These are phyloP conservation scores for Phytomonas sp. DNA, from an alignment of 208 protist genomes.

Conservation along the genomic window DNA sequence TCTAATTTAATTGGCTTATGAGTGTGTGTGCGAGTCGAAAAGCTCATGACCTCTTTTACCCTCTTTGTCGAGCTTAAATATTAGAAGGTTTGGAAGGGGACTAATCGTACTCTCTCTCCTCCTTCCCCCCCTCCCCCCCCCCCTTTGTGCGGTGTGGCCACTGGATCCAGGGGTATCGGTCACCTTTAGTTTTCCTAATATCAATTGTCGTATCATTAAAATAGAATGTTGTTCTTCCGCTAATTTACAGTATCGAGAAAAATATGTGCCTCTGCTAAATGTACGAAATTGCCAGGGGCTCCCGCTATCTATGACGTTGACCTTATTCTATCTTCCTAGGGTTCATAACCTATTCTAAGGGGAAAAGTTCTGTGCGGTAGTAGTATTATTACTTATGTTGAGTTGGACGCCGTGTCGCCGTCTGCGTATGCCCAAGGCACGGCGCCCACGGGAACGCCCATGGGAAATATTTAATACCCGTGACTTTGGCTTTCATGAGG, in stretches of 20 bases:
- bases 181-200: neutral
- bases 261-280: neutral
- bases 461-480: conserved; percentile 87
- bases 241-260: neutral
- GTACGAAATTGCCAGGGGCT: neutral
- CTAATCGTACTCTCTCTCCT: no score
- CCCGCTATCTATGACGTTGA: neutral
- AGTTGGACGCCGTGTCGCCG: conserved; percentile 17
- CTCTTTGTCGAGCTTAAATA: neutral
- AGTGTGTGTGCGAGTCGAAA: neutral
- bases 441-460: conserved; percentile 74
- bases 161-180: neutral
- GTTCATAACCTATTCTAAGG: neutral
- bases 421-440: conserved; percentile 71
- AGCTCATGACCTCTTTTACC: neutral
- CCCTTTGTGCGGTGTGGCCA: neutral
- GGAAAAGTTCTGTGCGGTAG: neutral
- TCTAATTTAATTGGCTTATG: neutral
- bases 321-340: neutral
- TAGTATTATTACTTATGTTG: conserved; percentile 26
- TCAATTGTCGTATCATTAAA: conserved; percentile 7
- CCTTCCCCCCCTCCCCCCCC: no score
- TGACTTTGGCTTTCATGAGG: conserved; percentile 81
- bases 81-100: neutral
- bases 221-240: neutral